Conservation (phyloP, 306 rosid genomes). For the Prosopis cineraria region DNA sequence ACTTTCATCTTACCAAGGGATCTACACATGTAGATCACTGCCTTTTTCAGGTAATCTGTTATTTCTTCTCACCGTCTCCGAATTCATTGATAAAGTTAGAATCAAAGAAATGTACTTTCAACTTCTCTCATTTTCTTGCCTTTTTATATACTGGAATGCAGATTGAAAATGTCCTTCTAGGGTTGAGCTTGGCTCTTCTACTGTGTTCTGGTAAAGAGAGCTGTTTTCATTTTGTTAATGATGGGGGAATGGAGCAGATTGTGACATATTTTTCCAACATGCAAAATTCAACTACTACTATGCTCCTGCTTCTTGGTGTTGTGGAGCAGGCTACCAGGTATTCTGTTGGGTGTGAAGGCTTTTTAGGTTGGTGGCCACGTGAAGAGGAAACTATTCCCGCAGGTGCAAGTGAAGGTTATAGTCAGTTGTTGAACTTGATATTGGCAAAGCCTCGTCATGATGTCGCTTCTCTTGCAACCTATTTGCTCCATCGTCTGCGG, state of each 20-base stretch:
- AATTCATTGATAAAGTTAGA: slow-evolving; percentile 24
- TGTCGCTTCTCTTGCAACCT: slow-evolving; percentile 85
- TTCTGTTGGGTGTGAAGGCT: slow-evolving; percentile 93
- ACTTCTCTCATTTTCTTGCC: slow-evolving; percentile 23
- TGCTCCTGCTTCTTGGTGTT: slow-evolving; percentile 81
- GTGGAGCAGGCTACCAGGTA: slow-evolving; percentile 84
- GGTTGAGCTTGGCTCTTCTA: slow-evolving; percentile 87
- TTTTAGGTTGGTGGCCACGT: slow-evolving; percentile 98
- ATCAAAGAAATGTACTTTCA: slow-evolving; percentile 9
- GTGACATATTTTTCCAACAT: slow-evolving; percentile 46
- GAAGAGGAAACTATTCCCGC: slow-evolving; percentile 78
- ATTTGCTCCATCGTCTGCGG: slow-evolving; percentile 80
- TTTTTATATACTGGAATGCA: slow-evolving; percentile 49
- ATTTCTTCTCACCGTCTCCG: slow-evolving; percentile 25
- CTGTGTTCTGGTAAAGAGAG: slow-evolving; percentile 91
- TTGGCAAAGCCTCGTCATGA: slow-evolving; percentile 87
- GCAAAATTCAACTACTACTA: slow-evolving; percentile 64
- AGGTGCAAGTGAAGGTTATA: slow-evolving; percentile 82
- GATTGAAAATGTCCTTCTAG: slow-evolving; percentile 69
- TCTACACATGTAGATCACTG: slow-evolving; percentile 40
- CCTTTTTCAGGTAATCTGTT: slow-evolving; percentile 62
- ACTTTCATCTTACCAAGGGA: slow-evolving; percentile 49
- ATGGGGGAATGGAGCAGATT: slow-evolving; percentile 92
- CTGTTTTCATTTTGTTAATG: slow-evolving; percentile 79
- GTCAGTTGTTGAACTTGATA: slow-evolving; percentile 73